Evolutionary conservation across 495 filamentous ascomycete genomes (phyloP).

Genomic region (Platismatia glauca): DNA sequence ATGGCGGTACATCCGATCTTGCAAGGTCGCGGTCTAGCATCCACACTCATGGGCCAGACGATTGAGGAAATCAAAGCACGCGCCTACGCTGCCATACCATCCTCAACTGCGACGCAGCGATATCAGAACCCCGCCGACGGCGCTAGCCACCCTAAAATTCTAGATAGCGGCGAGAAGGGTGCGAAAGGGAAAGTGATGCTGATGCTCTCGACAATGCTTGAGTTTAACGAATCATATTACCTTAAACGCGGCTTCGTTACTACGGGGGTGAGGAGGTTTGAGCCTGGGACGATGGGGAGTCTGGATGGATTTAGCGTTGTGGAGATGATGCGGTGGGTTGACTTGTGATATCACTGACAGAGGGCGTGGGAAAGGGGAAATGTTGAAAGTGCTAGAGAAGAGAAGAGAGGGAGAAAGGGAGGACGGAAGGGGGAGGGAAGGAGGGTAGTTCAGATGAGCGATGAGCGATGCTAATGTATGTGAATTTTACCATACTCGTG

Average conservation of each 20-base stretch:
- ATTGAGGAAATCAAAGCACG: constrained; percentile 11
- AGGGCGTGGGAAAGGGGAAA: not conserved
- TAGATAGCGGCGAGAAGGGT: too few species aligned
- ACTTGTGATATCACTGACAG: not conserved
- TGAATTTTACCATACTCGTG: too few species aligned
- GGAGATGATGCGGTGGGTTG: constrained; percentile 18
- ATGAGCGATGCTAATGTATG: too few species aligned
- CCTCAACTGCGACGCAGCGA: not conserved
- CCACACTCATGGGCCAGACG: not conserved
- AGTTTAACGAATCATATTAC: constrained; percentile 18
- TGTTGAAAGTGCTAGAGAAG: not conserved
- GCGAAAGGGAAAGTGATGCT: constrained; percentile 10
- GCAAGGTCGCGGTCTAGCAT: constrained; percentile 12
- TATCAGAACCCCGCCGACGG: not conserved
- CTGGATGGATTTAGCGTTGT: constrained; percentile 13
- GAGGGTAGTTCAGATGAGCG: too few species aligned
- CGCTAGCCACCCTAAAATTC: not conserved
- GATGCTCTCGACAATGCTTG: constrained; percentile 14
- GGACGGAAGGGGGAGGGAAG: too few species aligned
- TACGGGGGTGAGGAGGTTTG: constrained; percentile 1
- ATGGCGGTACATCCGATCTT: constrained; percentile 4
- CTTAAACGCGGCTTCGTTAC: constrained; percentile 6
- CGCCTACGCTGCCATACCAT: not conserved
- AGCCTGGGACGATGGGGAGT: constrained; percentile 12
- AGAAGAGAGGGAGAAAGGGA: not conserved